Evolutionary conservation across 257 asterid genomes (phyloP).

Genomic region (Knoxia roxburghii): DNA sequence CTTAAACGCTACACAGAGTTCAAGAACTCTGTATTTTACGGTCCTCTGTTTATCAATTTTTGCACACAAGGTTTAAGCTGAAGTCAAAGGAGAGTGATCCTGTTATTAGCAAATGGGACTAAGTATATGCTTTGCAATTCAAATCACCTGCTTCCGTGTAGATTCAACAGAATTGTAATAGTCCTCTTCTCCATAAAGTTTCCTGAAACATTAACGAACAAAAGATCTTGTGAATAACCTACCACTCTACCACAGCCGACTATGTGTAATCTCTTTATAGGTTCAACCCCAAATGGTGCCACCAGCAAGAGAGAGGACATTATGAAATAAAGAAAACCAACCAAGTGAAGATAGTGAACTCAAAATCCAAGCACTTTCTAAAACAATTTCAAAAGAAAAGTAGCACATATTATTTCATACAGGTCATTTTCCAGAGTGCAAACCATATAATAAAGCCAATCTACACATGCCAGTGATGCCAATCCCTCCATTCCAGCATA

Average conservation of each 20-base stretch:
- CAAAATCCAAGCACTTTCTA: neutral
- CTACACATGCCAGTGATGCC: neutral
- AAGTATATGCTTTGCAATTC: neutral
- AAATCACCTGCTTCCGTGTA: conserved; percentile 23
- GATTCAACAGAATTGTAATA: conserved; percentile 44
- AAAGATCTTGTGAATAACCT: neutral
- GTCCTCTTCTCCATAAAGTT: conserved; percentile 59
- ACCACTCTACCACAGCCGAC: too few relatives aligned
- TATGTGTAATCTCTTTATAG: too few relatives aligned
- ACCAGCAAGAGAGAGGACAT: neutral
- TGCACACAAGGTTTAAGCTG: neutral
- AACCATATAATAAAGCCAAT: neutral
- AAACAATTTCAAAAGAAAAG: neutral
- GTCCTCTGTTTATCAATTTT: neutral
- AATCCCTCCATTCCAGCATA: neutral
- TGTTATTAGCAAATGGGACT: neutral
- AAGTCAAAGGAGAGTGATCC: neutral
- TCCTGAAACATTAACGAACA: conserved; percentile 32
- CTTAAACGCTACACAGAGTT: neutral
- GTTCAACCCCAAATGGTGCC: conserved; percentile 4
- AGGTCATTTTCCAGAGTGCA: neutral
- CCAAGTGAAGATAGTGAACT: neutral
- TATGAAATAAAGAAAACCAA: too few relatives aligned
- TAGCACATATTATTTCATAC: neutral
- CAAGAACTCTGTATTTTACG: neutral